These are phyloP conservation scores for Fusarium decemcellulare DNA, from an alignment of 2,329 filamentous ascomycete species.

Conservation along the genomic window DNA sequence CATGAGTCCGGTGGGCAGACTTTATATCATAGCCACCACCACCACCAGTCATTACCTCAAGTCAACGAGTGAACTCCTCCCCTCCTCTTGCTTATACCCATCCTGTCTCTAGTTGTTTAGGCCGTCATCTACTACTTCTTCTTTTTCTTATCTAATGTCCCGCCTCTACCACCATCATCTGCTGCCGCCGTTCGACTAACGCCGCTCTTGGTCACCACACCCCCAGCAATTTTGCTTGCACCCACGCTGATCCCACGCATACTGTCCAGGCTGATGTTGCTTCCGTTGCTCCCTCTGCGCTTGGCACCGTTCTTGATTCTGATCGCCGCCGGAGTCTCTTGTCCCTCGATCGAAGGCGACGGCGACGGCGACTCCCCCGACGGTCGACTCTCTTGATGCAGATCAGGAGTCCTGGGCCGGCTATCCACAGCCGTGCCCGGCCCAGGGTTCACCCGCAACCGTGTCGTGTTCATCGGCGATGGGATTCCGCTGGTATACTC, in stretches of 20 bases:
- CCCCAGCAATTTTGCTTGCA: slow-evolving; percentile 52
- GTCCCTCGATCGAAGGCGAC: slow-evolving; percentile 22
- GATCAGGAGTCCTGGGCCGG: slow-evolving; percentile 36
- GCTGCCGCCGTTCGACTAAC: slow-evolving; percentile 33
- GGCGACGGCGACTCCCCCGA: too few relatives aligned
- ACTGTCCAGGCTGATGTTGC: slow-evolving; percentile 58
- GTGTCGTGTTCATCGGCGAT: slow-evolving; percentile 38
- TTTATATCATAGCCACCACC: neutral
- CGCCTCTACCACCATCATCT: slow-evolving; percentile 25
- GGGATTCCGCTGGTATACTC: slow-evolving; percentile 38
- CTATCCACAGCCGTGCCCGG: slow-evolving; percentile 27
- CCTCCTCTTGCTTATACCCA: neutral
- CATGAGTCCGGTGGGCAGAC: neutral
- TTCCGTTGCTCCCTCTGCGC: slow-evolving; percentile 49
- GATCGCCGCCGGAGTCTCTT: slow-evolving; percentile 32
- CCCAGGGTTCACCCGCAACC: slow-evolving; percentile 30
- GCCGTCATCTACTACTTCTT: slow-evolving; percentile 25
- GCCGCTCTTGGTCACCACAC: slow-evolving; percentile 53
- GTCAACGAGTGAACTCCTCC: slow-evolving; percentile 1
- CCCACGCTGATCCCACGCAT: slow-evolving; percentile 59
- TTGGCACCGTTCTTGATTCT: slow-evolving; percentile 29
- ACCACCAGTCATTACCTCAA: too few relatives aligned
- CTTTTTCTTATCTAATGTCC: slow-evolving; percentile 37
- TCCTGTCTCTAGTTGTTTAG: neutral
- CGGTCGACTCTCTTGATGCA: neutral